Evolutionary conservation across 495 filamentous ascomycete species (phyloP), one percentile per base, ranked within the genome.

Genomic region (Aspergillus coremiiformis): DNA sequence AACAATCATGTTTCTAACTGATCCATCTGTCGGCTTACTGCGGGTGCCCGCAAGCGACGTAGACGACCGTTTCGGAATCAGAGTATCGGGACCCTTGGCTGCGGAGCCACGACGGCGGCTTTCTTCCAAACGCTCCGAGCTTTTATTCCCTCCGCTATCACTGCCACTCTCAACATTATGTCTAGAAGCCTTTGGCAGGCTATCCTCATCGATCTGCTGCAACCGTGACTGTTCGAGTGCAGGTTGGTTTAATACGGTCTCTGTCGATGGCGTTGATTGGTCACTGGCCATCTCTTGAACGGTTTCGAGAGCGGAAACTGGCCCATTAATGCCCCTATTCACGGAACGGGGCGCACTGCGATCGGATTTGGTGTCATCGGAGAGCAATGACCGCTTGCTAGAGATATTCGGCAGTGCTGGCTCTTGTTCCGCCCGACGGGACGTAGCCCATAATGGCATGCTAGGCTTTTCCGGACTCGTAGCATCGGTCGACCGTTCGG

Each of bases 1-100:
- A 11, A 98, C 92, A 32, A 88, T 96, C 93, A 98, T 98, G 57
- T 89, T 95, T 59, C 84, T 84, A 26, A 87, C 80, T 12, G 89
- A 84, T 9, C 81, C 83, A 62, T 96, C 91, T 35, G 78, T 64
- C 26, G 79, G 74, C 70, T 89, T 81, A 29, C 79, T 72, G 39
- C 77, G 77, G 3, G 69, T 60, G 21, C 64, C 71, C 15, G 68
- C 73, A 5, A 80, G 60, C 5, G 76, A 76, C 5, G 77, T 73
- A n/a, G 67, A 66, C 0, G 77, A 80, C 39, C 69, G 67, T 49
- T 78, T 72, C 5, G 73, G 68, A 29, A 78, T 61, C n/a, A 75
- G 60, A n/a, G 65, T 57, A 43, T 58, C 53, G 32, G 61, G 45
- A 4, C 57, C 47, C 41, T 57, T 67, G 5, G 57, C 26, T 8